Evolutionary conservation across 768 basidiomycete species (phyloP).

Genomic region (Suillus decipiens): DNA sequence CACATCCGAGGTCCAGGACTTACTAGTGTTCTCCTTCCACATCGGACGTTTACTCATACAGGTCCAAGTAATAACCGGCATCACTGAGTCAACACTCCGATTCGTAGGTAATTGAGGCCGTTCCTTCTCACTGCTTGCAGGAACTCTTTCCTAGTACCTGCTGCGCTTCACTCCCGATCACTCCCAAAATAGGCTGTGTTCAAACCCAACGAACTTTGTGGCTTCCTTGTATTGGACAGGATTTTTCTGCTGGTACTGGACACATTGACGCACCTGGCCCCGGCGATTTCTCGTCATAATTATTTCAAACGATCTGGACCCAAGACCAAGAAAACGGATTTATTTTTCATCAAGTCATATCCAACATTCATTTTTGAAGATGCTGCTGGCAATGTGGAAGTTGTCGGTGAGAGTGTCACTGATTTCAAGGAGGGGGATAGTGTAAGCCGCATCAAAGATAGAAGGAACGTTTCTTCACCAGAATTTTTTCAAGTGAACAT

Average conservation of each 20-base stretch:
- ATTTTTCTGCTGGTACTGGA: conserved; percentile 14
- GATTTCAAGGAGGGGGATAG: conserved; percentile 40
- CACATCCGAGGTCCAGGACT: background rate
- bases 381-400: conserved; percentile 40
- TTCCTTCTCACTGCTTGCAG: background rate
- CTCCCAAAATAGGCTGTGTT: background rate
- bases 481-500: conserved; percentile 17
- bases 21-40: background rate
- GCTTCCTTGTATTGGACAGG: conserved; percentile 16
- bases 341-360: conserved; percentile 30
- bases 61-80: background rate
- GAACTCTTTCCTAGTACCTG: background rate
- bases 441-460: conserved; percentile 26
- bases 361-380: conserved; percentile 42
- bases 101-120: background rate
- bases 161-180: background rate
- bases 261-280: conserved; percentile 38
- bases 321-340: conserved; percentile 25
- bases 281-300: conserved; percentile 44
- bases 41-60: background rate
- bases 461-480: background rate
- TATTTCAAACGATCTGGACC: conserved; percentile 44
- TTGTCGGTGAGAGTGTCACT: conserved; percentile 42
- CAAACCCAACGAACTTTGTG: conserved; percentile 21
- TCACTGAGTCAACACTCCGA: background rate